Evolutionary conservation across 169 alveolate species (phyloP), one percentile per base, ranked within the genome.

Genomic region (Prorocentrum cordatum): DNA sequence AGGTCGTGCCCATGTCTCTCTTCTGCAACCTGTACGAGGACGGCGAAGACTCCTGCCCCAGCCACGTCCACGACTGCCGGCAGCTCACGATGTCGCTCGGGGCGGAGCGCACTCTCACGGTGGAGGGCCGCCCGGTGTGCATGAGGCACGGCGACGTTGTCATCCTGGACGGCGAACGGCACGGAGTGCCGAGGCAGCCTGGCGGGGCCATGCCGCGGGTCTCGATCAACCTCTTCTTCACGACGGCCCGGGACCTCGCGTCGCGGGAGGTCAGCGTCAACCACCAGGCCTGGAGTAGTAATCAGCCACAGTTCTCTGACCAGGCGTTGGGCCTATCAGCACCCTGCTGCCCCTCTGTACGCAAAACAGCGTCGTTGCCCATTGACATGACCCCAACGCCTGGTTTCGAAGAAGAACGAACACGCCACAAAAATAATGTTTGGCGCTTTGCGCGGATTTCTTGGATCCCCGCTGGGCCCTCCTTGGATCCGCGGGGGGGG

Each of bases 31-130:
- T 71, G 9, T 71, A 71, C 35, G 83, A 71, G 66, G 83, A 71
- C 31, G 83, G 83, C 22, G 66, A 71, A 47, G 80, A 68, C 80
- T 2, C 86, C 9, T 75, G 86, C 31, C 86, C 86, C 2, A 75
- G 54, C 29, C 86, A 75, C 39, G 86, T 75, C 54, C 86, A 75
- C 26, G 86, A 75, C 71, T 75, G 86, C 45, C 86, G 86, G 54
- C 86, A 75, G 71, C 71, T 75, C 39, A 75, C 86, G 7, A 24
- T 75, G 26, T 75, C 86, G 14, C 18, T 75, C 36, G 86, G 86
- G 6, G 86, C 68, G 12, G 72, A 75, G 12, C 20, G 83, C 32
- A 35, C 27, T 31, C 67, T 71, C 29, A 20, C 47, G 24, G 83
- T 71, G 38, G 83, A 71, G 67, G 83, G 67, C 10, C 66, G 31